These are phyloP conservation scores for Cylindrotheca closterium DNA, from an alignment of 108 stramenopile species.

Conservation along the genomic window DNA sequence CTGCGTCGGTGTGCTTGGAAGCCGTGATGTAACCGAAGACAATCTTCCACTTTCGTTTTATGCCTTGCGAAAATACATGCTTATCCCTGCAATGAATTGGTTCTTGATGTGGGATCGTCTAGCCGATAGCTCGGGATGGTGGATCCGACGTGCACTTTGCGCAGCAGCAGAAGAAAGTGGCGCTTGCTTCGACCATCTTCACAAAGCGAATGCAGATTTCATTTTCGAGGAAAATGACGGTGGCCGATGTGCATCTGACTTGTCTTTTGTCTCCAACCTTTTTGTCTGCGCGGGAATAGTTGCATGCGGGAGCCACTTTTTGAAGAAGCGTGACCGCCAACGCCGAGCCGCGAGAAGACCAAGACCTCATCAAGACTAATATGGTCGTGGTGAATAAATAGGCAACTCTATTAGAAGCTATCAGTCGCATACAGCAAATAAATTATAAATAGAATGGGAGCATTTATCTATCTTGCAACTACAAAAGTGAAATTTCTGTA, in stretches of 20 bases:
- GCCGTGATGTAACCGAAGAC: constrained; percentile 5
- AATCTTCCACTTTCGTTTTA: constrained; percentile 5
- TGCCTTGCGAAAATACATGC: constrained; percentile 19
- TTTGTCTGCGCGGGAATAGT: constrained; percentile 41
- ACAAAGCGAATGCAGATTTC: constrained; percentile 66
- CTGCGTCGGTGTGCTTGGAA: constrained; percentile 61
- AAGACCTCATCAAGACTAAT: constrained; percentile 54
- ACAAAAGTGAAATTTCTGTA: too few relatives aligned
- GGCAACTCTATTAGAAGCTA: too few relatives aligned
- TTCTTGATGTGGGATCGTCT: constrained; percentile 49
- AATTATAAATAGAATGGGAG: too few relatives aligned
- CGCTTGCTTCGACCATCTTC: constrained; percentile 69
- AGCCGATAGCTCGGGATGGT: constrained; percentile 32
- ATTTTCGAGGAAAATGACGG: constrained; percentile 44
- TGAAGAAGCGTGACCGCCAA: constrained; percentile 56
- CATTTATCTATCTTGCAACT: too few relatives aligned
- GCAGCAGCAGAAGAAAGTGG: constrained; percentile 36
- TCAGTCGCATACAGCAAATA: too few relatives aligned
- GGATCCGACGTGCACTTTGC: constrained; percentile 47
- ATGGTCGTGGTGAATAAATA: too few relatives aligned
- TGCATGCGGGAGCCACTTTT: constrained; percentile 31
- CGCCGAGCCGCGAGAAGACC: constrained; percentile 39
- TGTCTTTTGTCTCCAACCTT: constrained; percentile 43
- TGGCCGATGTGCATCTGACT: constrained; percentile 60
- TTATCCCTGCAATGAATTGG: constrained; percentile 35